Percentiles rank a stretch among this genome's conserved stretches.
Conservation (phyloP, 2,329 filamentous ascomycete genomes). For the Xylogone sp. region DNA sequence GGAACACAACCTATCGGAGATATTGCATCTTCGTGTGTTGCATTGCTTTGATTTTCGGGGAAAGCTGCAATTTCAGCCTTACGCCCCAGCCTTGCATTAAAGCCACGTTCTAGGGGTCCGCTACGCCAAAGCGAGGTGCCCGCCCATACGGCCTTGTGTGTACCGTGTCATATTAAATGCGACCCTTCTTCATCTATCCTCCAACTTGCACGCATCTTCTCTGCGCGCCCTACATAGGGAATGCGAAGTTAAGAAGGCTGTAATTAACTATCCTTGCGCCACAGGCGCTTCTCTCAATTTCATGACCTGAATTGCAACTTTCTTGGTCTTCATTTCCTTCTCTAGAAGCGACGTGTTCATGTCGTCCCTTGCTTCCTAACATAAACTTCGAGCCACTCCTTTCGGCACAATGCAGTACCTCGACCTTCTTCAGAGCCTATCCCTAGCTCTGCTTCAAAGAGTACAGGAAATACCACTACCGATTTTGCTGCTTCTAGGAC, state of each 20-base stretch:
- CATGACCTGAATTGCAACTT: not conserved
- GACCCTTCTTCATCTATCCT: not conserved
- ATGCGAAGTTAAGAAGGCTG: not conserved
- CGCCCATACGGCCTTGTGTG: conserved; percentile 7
- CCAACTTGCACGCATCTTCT: not conserved
- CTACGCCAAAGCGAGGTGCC: conserved; percentile 1
- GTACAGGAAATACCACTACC: conserved; percentile 11
- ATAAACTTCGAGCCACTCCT: not conserved
- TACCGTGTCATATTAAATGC: conserved; percentile 13
- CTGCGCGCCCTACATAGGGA: not conserved
- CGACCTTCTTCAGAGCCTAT: conserved; percentile 9
- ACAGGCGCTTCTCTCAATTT: not conserved
- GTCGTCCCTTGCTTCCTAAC: not conserved
- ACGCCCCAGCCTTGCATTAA: conserved; percentile 7
- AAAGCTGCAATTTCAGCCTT: not conserved
- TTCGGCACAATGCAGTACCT: conserved; percentile 1
- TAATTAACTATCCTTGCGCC: not conserved
- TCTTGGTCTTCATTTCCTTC: not conserved
- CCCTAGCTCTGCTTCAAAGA: conserved; percentile 6
- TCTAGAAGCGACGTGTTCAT: not conserved
- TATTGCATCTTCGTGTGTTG: no score
- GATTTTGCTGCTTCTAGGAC: conserved; percentile 9
- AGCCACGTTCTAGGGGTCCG: not conserved
- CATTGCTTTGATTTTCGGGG: no score
- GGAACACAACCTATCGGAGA: no score